Evolutionary conservation across 2,329 filamentous ascomycete species (phyloP).

Genomic region (Escovopsis sp.): DNA sequence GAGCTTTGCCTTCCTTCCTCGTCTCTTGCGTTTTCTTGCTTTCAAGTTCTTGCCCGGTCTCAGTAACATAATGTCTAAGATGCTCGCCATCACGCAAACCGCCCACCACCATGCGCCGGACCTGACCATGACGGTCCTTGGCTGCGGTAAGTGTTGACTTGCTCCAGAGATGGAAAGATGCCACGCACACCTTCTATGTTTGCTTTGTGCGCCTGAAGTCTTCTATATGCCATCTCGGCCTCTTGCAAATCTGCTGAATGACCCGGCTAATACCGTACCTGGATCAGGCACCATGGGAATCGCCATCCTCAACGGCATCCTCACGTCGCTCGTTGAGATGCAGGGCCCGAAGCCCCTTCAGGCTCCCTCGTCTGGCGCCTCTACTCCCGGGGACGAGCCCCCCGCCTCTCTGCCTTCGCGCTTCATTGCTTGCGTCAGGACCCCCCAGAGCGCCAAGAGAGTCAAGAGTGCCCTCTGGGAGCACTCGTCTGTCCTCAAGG

Average conservation of each 20-base stretch:
- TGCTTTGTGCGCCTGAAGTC: not conserved
- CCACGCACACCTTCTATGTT: not conserved
- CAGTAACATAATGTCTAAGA: conserved; percentile 9
- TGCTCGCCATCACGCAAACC: conserved; percentile 17
- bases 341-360: conserved; percentile 31
- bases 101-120: conserved; percentile 21
- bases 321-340: conserved; percentile 49
- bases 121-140: conserved; percentile 65
- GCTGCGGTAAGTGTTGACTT: conserved; percentile 49
- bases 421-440: conserved; percentile 71
- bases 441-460: conserved; percentile 51
- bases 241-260: too few species aligned
- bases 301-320: conserved; percentile 68
- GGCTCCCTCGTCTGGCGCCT: conserved; percentile 25
- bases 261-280: too few species aligned
- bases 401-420: conserved; percentile 49
- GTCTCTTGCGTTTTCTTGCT: not conserved
- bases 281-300: conserved; percentile 65
- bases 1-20: not conserved
- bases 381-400: conserved; percentile 31
- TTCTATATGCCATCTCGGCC: too few species aligned
- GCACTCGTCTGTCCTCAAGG: conserved; percentile 46
- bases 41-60: not conserved
- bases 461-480: conserved; percentile 51
- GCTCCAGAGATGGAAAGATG: not conserved